A percentile compares a stretch with the other conserved stretches of the same genome.
Conservation (phyloP, 2,329 filamentous ascomycete species). For the Pezizomycotina sp. region DNA sequence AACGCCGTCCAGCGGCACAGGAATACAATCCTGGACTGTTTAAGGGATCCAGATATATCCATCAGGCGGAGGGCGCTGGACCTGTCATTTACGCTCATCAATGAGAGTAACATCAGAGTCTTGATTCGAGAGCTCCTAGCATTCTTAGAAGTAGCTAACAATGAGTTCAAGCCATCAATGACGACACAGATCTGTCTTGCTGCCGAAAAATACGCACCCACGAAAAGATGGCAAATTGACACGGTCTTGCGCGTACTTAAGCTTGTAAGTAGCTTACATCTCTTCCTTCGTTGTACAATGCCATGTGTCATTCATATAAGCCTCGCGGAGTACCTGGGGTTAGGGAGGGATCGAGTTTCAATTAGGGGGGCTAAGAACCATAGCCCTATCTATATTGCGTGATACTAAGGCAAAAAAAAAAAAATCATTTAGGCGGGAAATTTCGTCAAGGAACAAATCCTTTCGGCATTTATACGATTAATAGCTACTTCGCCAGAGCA, state of each 20-base stretch:
- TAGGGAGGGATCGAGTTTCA: too few relatives aligned
- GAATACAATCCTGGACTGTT: constrained; percentile 91
- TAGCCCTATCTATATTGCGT: too few relatives aligned
- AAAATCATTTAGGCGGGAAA: constrained; percentile 48
- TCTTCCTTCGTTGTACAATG: too few relatives aligned
- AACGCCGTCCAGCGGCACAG: constrained; percentile 94
- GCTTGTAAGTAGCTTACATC: constrained; percentile 33
- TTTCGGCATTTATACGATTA: constrained; percentile 89
- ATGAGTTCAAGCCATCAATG: constrained; percentile 97
- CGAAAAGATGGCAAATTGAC: constrained; percentile 96
- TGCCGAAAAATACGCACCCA: constrained; percentile 86
- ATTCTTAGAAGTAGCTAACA: constrained; percentile 92
- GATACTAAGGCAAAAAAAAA: too few relatives aligned
- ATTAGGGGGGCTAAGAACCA: too few relatives aligned
- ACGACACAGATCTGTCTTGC: constrained; percentile 95
- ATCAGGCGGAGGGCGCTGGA: constrained; percentile 90
- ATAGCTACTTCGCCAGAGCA: constrained; percentile 77
- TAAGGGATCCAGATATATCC: constrained; percentile 94
- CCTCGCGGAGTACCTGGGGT: too few relatives aligned
- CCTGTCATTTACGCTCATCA: constrained; percentile 94
- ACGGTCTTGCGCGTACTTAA: constrained; percentile 91
- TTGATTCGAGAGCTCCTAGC: constrained; percentile 83
- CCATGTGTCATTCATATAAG: too few relatives aligned
- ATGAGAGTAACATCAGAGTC: constrained; percentile 87
- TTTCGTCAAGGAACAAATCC: constrained; percentile 92